Percentiles rank a stretch among this genome's conserved stretches.
phyloP scores from a whole-genome alignment of 352 stramenopile species.

The Phytophthora pluvialis region DNA sequence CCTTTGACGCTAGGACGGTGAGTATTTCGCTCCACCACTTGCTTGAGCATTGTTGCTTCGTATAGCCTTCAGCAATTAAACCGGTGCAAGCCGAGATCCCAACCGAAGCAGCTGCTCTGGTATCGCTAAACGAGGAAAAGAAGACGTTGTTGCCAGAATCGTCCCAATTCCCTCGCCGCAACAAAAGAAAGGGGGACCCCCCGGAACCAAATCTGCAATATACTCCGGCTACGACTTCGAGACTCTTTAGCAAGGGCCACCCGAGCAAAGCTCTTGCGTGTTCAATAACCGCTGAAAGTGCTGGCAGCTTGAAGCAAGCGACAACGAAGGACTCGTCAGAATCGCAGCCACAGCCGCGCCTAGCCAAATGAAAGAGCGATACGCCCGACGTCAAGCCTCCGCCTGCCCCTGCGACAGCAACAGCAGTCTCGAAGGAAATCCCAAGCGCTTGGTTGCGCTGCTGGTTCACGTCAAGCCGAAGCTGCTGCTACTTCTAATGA shows the following conservation, averaged over 20 bases:
- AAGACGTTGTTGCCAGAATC: slow-evolving; percentile 8
- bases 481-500: not conserved
- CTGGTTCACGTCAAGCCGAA: not conserved
- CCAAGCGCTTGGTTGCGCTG: slow-evolving; percentile 18
- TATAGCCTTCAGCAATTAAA: no score
- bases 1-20: no score
- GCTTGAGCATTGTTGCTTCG: no score
- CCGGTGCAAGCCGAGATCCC: not conserved
- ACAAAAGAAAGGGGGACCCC: slow-evolving; percentile 31
- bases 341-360: slow-evolving; percentile 9
- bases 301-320: not conserved
- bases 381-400: slow-evolving; percentile 15
- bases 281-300: not conserved
- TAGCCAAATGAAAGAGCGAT: slow-evolving; percentile 28
- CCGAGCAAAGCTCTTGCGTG: not conserved
- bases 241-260: not conserved
- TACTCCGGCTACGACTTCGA: not conserved
- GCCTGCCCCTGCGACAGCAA: slow-evolving; percentile 7
- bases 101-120: not conserved
- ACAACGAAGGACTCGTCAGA: slow-evolving; percentile 4
- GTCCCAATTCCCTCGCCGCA: slow-evolving; percentile 7
- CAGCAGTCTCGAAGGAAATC: slow-evolving; percentile 9
- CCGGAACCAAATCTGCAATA: slow-evolving; percentile 13
- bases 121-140: not conserved
- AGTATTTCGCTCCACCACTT: no score